phyloP scores from a whole-genome alignment of 192 early-diverging fungal genomes.

The Diversispora epigaea region DNA sequence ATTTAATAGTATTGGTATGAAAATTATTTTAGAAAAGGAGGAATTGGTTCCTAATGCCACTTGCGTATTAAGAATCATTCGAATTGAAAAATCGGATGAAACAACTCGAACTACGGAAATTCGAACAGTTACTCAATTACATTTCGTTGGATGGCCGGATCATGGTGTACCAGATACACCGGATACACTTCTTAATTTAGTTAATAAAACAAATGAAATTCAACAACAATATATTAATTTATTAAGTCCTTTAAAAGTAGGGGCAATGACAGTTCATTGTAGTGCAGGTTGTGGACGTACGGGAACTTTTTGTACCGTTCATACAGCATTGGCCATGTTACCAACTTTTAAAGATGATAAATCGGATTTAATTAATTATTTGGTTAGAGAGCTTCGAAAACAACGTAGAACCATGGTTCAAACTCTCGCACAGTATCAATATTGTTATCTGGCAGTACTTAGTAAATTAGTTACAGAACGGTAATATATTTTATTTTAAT shows the following conservation, averaged over 20 bases:
- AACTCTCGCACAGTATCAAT: slow-evolving; percentile 68
- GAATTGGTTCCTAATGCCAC: slow-evolving; percentile 41
- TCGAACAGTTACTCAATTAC: slow-evolving; percentile 62
- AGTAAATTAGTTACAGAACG: slow-evolving; percentile 3
- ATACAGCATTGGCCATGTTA: slow-evolving; percentile 40
- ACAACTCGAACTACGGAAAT: neutral
- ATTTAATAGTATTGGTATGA: slow-evolving; percentile 45
- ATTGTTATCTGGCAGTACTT: slow-evolving; percentile 67
- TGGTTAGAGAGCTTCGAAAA: slow-evolving; percentile 62
- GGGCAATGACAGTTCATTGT: slow-evolving; percentile 78
- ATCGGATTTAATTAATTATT: slow-evolving; percentile 59
- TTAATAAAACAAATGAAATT: slow-evolving; percentile 21
- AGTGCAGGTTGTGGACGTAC: slow-evolving; percentile 83
- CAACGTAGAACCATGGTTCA: slow-evolving; percentile 80
- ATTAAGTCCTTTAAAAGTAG: slow-evolving; percentile 2
- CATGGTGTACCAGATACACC: slow-evolving; percentile 65
- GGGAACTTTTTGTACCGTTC: slow-evolving; percentile 74
- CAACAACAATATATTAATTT: slow-evolving; percentile 4
- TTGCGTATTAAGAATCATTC: slow-evolving; percentile 46
- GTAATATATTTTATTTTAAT: too few relatives aligned
- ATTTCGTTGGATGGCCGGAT: slow-evolving; percentile 83
- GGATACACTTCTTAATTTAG: slow-evolving; percentile 15
- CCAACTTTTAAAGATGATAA: slow-evolving; percentile 20
- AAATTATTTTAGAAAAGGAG: slow-evolving; percentile 46
- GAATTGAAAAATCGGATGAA: slow-evolving; percentile 27